These are phyloP conservation scores for Lipomyces yamanashiensis DNA, from an alignment of 805 yeast species.

Conservation along the genomic window DNA sequence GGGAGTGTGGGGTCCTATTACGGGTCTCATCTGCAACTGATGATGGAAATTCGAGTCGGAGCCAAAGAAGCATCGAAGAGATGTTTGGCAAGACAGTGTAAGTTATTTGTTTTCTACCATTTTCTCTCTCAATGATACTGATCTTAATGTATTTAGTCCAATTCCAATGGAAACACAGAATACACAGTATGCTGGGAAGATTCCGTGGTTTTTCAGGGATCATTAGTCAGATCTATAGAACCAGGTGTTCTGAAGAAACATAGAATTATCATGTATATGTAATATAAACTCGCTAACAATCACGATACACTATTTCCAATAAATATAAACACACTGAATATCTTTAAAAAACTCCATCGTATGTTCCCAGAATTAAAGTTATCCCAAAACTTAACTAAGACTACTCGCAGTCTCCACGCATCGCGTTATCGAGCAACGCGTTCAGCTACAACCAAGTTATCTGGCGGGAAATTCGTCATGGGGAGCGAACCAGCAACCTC, in stretches of 20 bases:
- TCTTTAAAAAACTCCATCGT: no score
- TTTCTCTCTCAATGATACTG: not conserved
- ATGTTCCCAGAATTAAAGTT: no score
- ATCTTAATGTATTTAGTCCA: slow-evolving; percentile 8
- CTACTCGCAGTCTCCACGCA: no score
- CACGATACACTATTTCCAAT: no score
- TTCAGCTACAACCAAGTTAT: no score
- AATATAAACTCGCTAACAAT: no score
- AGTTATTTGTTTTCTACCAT: not conserved
- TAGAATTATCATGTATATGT: not conserved
- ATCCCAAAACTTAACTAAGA: no score
- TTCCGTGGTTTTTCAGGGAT: slow-evolving; percentile 34
- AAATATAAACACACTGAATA: no score
- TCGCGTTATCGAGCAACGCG: no score
- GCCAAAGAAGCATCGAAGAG: slow-evolving; percentile 5
- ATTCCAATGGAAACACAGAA: slow-evolving; percentile 29
- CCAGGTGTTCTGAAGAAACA: not conserved
- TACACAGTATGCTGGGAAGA: slow-evolving; percentile 16
- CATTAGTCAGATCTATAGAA: not conserved
- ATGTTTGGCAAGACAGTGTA: slow-evolving; percentile 19
- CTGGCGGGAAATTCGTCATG: not conserved
- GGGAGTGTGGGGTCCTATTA: slow-evolving; percentile 36
- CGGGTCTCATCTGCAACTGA: slow-evolving; percentile 13
- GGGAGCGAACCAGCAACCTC: not conserved
- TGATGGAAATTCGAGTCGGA: not conserved